Evolutionary conservation across 2,329 filamentous ascomycete species (phyloP).

Genomic region (Lasiodiplodia sp.): DNA sequence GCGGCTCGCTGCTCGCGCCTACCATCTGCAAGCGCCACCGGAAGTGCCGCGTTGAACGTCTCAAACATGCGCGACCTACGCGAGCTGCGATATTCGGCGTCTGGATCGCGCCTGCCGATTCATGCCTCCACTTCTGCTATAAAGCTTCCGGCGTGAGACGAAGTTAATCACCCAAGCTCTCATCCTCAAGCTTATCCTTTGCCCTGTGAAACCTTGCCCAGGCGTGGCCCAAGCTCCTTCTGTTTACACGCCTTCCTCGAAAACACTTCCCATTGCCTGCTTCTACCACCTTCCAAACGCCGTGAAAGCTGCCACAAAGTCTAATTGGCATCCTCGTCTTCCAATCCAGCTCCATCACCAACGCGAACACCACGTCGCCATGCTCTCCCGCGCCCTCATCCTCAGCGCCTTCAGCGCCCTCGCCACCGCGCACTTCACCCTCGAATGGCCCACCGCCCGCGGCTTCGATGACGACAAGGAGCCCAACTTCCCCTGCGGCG

Average conservation of each 20-base stretch:
- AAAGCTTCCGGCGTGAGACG: neutral
- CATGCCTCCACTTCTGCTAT: neutral
- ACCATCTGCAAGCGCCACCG: constrained; percentile 5
- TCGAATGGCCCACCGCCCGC: constrained; percentile 60
- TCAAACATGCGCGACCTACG: neutral
- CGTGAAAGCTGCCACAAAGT: neutral
- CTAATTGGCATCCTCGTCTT: too few relatives aligned
- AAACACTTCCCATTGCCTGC: constrained; percentile 14
- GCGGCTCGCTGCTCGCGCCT: neutral
- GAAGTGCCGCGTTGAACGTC: neutral
- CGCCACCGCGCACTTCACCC: constrained; percentile 62
- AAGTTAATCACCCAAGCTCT: neutral
- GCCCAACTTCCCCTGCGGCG: constrained; percentile 59
- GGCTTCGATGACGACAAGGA: constrained; percentile 59
- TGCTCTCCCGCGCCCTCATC: constrained; percentile 36
- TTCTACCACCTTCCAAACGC: neutral
- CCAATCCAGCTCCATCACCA: neutral
- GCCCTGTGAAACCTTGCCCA: neutral
- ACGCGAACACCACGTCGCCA: constrained; percentile 33
- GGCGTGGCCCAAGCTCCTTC: neutral
- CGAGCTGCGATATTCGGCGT: neutral
- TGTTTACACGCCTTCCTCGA: neutral
- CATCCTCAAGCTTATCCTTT: neutral
- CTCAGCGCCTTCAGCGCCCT: constrained; percentile 44
- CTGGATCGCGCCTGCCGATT: neutral